phyloP scores from a whole-genome alignment of 371 early-diverging fungal species.

The Mortierella sp. region DNA sequence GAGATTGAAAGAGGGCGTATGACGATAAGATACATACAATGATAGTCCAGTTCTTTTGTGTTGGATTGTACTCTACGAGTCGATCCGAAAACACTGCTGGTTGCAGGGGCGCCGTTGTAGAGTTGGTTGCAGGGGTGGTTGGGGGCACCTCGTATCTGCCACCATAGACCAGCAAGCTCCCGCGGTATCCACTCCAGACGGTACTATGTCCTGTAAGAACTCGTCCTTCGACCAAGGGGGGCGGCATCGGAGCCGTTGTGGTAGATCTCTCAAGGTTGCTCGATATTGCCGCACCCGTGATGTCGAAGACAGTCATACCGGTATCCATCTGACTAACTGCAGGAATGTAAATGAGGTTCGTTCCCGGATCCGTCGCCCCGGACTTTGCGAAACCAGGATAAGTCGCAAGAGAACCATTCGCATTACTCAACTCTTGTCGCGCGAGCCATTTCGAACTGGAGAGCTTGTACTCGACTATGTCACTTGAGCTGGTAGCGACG shows the following conservation, averaged over 20 bases:
- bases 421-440: not conserved
- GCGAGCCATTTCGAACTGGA: not conserved
- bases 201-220: not conserved
- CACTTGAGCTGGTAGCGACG: not conserved
- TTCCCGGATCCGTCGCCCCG: not conserved
- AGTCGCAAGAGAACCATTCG: not conserved
- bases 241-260: not conserved
- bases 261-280: too few relatives aligned
- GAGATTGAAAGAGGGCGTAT: too few relatives aligned
- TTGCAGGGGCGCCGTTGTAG: not conserved
- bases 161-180: conserved; percentile 11
- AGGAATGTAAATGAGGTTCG: not conserved
- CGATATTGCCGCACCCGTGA: not conserved
- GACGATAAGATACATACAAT: not conserved
- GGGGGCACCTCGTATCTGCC: not conserved
- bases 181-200: conserved; percentile 4
- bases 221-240: not conserved
- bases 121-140: too few relatives aligned
- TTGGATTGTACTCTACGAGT: not conserved
- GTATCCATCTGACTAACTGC: not conserved
- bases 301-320: not conserved
- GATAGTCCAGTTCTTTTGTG: not conserved
- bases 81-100: not conserved
- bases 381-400: not conserved
- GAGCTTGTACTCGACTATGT: too few relatives aligned